These are phyloP conservation scores for Mortierella sp. DNA, from an alignment of 371 early-diverging fungal species.

Conservation along the genomic window DNA sequence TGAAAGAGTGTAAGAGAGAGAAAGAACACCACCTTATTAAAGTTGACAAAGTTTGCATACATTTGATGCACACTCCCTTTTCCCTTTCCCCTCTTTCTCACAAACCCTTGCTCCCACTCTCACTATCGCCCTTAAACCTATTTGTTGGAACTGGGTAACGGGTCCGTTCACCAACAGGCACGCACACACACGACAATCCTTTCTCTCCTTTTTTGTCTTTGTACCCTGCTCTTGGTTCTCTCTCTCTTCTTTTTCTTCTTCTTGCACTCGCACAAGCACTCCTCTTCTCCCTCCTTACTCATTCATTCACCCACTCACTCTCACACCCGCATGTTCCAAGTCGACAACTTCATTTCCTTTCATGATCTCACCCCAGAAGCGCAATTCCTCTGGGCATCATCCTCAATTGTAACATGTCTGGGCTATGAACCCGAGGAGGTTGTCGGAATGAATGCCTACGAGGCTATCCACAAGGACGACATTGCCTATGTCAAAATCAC, in stretches of 20 bases:
- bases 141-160: no score
- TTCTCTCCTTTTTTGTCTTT: no score
- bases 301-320: neutral
- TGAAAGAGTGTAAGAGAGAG: no score
- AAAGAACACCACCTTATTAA: no score
- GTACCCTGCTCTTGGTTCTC: neutral
- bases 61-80: no score
- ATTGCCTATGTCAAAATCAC: constrained; percentile 48
- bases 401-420: constrained; percentile 62
- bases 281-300: no score
- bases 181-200: no score
- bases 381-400: constrained; percentile 63
- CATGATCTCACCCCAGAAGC: constrained; percentile 67
- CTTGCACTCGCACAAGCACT: neutral
- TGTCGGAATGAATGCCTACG: constrained; percentile 60
- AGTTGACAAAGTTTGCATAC: no score
- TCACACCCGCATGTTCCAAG: constrained; percentile 33
- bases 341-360: constrained; percentile 65
- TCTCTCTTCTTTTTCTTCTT: neutral
- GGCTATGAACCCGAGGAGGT: constrained; percentile 69
- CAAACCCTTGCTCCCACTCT: no score
- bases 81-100: no score
- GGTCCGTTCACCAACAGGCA: no score
- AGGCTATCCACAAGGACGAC: constrained; percentile 63
- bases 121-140: no score